These are phyloP conservation scores for Pelargonium myrrhifolium DNA, from an alignment of 441 rosid genomes.

Conservation along the genomic window DNA sequence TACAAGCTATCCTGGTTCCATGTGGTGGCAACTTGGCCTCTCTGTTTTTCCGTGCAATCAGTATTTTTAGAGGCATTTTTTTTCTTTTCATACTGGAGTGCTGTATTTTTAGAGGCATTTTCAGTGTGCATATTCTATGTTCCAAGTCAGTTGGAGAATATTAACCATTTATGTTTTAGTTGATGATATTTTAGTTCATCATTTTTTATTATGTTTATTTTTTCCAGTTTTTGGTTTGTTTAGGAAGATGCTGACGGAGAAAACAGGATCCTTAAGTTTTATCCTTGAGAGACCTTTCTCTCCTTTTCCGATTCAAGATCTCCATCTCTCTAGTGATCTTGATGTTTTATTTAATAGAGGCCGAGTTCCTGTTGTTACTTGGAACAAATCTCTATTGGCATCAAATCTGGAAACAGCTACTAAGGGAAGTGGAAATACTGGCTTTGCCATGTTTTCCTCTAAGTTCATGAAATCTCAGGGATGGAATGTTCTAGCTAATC, in stretches of 20 bases:
- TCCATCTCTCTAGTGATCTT: slow-evolving; percentile 40
- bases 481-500: slow-evolving; percentile 46
- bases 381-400: slow-evolving; percentile 48
- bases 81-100: neutral
- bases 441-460: slow-evolving; percentile 67
- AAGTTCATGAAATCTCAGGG: slow-evolving; percentile 52
- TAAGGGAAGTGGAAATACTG: slow-evolving; percentile 57
- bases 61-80: neutral
- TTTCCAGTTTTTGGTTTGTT: slow-evolving; percentile 39
- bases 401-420: slow-evolving; percentile 41
- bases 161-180: neutral
- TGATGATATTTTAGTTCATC: slow-evolving; percentile 19
- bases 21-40: neutral
- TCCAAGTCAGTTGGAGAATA: neutral
- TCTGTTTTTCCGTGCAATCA: neutral
- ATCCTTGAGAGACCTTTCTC: slow-evolving; percentile 82
- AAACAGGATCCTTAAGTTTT: slow-evolving; percentile 54
- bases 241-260: slow-evolving; percentile 65
- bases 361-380: slow-evolving; percentile 60
- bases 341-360: slow-evolving; percentile 72
- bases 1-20: neutral
- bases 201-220: slow-evolving; percentile 25
- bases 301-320: slow-evolving; percentile 68
- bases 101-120: no score
- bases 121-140: neutral